Evolutionary conservation across 768 basidiomycete species (phyloP).

Genomic region (Termitomyces sp.): DNA sequence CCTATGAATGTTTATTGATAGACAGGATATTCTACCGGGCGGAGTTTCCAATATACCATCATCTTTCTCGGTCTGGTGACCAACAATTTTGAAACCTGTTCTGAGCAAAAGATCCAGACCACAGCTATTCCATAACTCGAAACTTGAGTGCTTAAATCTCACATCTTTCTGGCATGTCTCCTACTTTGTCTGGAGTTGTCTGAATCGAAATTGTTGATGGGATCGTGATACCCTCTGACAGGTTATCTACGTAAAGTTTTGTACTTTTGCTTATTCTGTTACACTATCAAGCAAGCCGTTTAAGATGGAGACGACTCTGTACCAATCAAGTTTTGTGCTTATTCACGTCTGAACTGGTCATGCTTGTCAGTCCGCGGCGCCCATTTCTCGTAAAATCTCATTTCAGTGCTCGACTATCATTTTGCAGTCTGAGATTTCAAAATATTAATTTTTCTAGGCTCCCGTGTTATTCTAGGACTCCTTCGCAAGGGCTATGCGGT

Average conservation of each 20-base stretch:
- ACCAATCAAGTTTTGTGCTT: not conserved
- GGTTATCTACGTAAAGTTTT: not conserved
- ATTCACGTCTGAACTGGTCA: not conserved
- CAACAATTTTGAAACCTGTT: not conserved
- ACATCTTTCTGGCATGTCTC: too few relatives aligned
- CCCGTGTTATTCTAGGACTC: too few relatives aligned
- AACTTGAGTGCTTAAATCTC: too few relatives aligned
- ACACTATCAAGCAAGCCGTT: not conserved
- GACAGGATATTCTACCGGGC: constrained; percentile 1
- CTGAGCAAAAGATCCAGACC: not conserved
- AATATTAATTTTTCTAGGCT: too few relatives aligned
- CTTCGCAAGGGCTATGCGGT: too few relatives aligned
- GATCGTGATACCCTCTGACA: not conserved
- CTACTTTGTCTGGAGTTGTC: too few relatives aligned
- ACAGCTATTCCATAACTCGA: too few relatives aligned
- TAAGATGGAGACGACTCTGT: not conserved
- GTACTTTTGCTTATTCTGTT: not conserved
- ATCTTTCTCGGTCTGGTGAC: constrained; percentile 2
- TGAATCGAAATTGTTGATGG: too few relatives aligned
- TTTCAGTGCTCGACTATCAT: not conserved
- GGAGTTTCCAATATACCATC: constrained; percentile 6
- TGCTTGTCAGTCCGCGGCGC: not conserved
- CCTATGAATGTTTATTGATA: constrained; percentile 1
- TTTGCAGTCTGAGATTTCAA: too few relatives aligned
- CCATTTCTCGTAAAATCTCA: not conserved